These are phyloP conservation scores for Candida corydali DNA, from an alignment of 805 yeast genomes.

Conservation along the genomic window DNA sequence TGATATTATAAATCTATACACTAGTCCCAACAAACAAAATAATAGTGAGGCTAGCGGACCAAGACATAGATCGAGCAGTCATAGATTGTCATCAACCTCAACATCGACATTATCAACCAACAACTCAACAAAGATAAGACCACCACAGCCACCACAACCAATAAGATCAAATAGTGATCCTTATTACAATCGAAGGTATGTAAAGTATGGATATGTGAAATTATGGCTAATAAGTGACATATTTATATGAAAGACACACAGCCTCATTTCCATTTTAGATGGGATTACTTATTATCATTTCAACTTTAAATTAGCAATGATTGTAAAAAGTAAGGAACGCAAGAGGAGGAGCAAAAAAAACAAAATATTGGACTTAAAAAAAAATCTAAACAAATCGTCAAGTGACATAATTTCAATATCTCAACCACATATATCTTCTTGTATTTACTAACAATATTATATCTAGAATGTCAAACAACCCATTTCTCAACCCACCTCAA, in stretches of 20 bases:
- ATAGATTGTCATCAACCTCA: background rate
- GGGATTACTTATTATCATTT: too few relatives aligned
- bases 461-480: conserved; percentile 39
- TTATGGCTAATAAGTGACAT: too few relatives aligned
- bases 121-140: conserved; percentile 1
- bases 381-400: too few relatives aligned
- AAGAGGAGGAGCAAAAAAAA: too few relatives aligned
- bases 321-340: too few relatives aligned
- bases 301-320: too few relatives aligned
- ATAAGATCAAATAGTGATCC: conserved; percentile 33
- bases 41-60: background rate
- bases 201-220: too few relatives aligned
- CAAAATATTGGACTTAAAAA: too few relatives aligned
- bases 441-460: conserved; percentile 4
- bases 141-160: conserved; percentile 19
- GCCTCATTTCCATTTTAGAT: background rate
- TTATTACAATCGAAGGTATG: conserved; percentile 15
- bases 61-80: background rate
- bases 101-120: background rate
- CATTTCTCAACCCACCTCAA: conserved; percentile 28
- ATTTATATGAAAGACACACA: too few relatives aligned
- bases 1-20: conserved; percentile 2
- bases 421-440: too few relatives aligned
- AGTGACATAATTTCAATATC: too few relatives aligned
- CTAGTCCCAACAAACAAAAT: background rate